phyloP scores from a whole-genome alignment of 768 basidiomycete genomes.

The Boletales sp. region DNA sequence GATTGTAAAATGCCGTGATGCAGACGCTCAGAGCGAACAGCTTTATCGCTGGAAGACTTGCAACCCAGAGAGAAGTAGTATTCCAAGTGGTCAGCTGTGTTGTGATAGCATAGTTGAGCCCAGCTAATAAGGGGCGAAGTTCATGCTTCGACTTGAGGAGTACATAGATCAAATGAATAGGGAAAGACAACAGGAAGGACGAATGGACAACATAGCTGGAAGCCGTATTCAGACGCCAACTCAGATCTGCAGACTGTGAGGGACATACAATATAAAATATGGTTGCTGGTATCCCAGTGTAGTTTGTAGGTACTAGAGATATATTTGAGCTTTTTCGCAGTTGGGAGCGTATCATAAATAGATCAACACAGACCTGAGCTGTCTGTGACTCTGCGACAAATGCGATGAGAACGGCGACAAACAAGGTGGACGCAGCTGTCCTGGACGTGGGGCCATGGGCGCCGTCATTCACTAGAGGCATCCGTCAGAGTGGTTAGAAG shows the following conservation, averaged over 20 bases:
- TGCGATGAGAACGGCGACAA: constrained; percentile 56
- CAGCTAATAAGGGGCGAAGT: constrained; percentile 44
- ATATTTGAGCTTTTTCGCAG: constrained; percentile 1
- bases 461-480: constrained; percentile 5
- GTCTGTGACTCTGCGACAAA: constrained; percentile 78
- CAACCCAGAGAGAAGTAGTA: constrained; percentile 2
- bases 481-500: neutral
- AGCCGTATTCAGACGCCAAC: constrained; percentile 1
- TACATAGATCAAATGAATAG: constrained; percentile 74
- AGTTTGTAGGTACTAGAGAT: constrained; percentile 70
- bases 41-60: constrained; percentile 27
- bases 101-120: constrained; percentile 49
- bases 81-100: constrained; percentile 17
- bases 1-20: constrained; percentile 46
- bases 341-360: neutral
- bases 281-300: constrained; percentile 78
- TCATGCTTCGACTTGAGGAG: constrained; percentile 46
- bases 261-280: constrained; percentile 78
- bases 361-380: constrained; percentile 53
- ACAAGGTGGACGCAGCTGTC: constrained; percentile 48
- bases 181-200: constrained; percentile 72
- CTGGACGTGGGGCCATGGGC: constrained; percentile 24
- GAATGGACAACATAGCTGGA: constrained; percentile 85
- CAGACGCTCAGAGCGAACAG: constrained; percentile 31
- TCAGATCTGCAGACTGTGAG: neutral